Evolutionary conservation across 2,329 filamentous ascomycete genomes (phyloP), one percentile per base, ranked within the genome.

Genomic region (Orbilia quercus): DNA sequence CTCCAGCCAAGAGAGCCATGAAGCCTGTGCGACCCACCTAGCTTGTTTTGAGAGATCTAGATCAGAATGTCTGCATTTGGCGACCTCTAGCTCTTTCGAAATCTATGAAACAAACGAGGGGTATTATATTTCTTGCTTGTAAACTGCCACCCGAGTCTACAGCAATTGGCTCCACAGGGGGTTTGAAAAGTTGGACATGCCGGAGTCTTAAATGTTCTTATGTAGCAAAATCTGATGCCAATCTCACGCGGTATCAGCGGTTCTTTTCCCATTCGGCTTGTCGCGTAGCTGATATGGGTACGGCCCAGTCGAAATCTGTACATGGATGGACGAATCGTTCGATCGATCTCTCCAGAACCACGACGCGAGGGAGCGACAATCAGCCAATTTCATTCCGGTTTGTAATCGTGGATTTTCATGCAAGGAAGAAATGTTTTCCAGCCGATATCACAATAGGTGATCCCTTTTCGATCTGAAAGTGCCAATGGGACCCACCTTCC

Each of bases 401-500:
- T 53, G 48, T 18, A 23, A 31, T 40, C 53, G 47, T 40, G 11
- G 44, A 59, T 48, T 50, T 45, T 36, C 45, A 38, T 34, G 14
- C 42, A 22, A 42, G 23, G 50, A 1, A 47, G 44, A 20, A 9
- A 28, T 31, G 22, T 14, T 40, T 23, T 51, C 4, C 22, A 28
- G 45, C 31, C 44, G 16, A 45, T 18, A 45, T 18, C 20, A 20
- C 3, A 45, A 31, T 31, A 9, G 4, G 28, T 31, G 28, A 9
- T 5, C 28, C 28, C 28, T 31, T 31, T 31, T 31, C 5, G 28
- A 5, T 31, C 28, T 31, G 12, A 31, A 3, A 28, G 7, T 45
- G 38, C 58, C 38, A 11, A 36, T 59, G 34, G 42, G 58, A 58
- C 51, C 59, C 58, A 73, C 69, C 69, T 73, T 65, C 69, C 60